Evolutionary conservation across 495 filamentous ascomycete genomes (phyloP), one percentile per base, ranked within the genome.

Genomic region (Lentithecium fluviatile): DNA sequence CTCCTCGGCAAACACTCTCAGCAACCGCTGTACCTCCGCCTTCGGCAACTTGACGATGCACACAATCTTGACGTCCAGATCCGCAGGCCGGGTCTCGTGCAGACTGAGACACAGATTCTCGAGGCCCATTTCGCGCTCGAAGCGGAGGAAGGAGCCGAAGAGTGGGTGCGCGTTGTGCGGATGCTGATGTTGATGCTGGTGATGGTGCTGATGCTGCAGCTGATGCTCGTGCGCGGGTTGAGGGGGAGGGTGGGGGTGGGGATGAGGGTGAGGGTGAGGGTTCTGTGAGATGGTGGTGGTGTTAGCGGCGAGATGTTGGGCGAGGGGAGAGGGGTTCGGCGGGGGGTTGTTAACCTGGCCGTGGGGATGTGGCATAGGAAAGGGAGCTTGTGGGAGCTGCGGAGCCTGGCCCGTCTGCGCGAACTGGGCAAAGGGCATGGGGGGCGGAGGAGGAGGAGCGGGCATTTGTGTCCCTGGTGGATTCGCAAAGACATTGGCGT

Each of bases 61-160:
- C 34, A 63, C 56, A 40, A 69, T 56, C 51, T 64, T 63, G 8
- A 64, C 46, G n/a, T 66, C 64, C 4, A 55, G 50, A 3, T 64
- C 58, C 2, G 20, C 24, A 6, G 54, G 58, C 5, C 59, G 43
- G 26, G 57, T 64, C 17, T 56, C 64, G 25, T 64, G 50, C 1
- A 69, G 52, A 6, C 32, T 47, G 10, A 69, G 50, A 45, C 54
- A 63, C 37, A 69, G 42, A 23, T 50, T 48, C 51, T 64, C 56
- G 38, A 69, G 53, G 15, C 67, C 60, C 15, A 55, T 37, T 43
- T 69, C 67, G 46, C 60, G 58, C 58, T 65, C 55, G 62, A 62
- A 69, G 52, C 62, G 62, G 19, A 58, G 51, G 48, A 65, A 66
- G 34, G 34, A 25, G 25, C 58, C 45, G 53, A 56, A 38, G 38